A percentile compares a stretch with the other conserved stretches of the same genome.
Evolutionary conservation across 176 grass and related monocot species (phyloP).

Genomic region (Echinochloa phyllopogon): DNA sequence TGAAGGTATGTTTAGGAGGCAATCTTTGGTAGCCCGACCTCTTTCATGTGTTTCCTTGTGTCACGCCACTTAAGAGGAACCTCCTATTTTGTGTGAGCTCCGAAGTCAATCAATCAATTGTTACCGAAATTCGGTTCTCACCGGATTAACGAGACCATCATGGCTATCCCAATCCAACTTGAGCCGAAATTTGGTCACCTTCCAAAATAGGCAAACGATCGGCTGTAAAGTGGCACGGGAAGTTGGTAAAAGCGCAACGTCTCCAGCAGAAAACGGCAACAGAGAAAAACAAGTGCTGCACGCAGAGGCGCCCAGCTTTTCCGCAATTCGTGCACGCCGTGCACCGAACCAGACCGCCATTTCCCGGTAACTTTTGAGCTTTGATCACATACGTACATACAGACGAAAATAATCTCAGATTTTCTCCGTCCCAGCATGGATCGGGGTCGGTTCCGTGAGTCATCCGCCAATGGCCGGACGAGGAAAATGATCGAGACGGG

Average conservation of each 20-base stretch:
- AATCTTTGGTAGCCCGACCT: neutral
- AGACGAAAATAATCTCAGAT: neutral
- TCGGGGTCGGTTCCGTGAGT: neutral
- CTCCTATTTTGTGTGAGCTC: neutral
- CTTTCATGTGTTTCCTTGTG: conserved; percentile 20
- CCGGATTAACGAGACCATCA: neutral
- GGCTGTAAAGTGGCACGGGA: neutral
- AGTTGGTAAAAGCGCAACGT: neutral
- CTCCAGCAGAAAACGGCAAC: neutral
- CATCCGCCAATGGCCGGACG: neutral
- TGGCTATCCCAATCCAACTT: neutral
- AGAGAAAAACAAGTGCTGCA: neutral
- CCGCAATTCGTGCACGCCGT: too few species aligned
- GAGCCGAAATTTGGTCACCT: neutral
- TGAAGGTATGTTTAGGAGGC: neutral
- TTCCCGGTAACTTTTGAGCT: neutral
- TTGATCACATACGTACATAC: too few species aligned
- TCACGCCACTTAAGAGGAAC: conserved; percentile 9
- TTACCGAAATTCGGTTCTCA: neutral
- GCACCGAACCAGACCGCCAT: neutral
- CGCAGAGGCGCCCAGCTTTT: neutral
- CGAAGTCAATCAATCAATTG: neutral
- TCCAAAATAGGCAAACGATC: neutral
- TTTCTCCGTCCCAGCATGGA: neutral
- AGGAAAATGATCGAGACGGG: neutral